Conservation (phyloP, 2,329 filamentous ascomycete species). For the Chaetomiaceae sp. region DNA sequence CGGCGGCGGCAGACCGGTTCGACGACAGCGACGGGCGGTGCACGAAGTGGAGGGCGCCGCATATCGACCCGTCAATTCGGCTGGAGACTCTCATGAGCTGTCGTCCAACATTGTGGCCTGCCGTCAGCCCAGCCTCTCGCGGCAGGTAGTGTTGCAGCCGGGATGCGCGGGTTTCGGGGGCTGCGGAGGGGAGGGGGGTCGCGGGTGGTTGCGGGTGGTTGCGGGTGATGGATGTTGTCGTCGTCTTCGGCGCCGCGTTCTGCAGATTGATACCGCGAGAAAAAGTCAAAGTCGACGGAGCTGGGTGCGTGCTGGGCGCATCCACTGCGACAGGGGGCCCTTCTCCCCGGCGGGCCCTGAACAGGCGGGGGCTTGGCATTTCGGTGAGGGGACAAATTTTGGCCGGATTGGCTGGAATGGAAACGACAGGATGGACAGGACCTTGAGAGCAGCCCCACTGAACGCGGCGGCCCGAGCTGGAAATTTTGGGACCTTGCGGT, state of each 20-base stretch:
- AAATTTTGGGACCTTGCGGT: slow-evolving; percentile 12
- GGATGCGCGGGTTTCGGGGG: not conserved
- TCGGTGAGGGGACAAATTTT: slow-evolving; percentile 21
- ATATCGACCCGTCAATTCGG: slow-evolving; percentile 57
- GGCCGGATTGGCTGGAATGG: not conserved
- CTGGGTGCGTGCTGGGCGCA: slow-evolving; percentile 13
- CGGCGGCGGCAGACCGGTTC: slow-evolving; percentile 22
- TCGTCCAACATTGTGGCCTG: slow-evolving; percentile 45
- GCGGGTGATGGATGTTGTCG: not conserved
- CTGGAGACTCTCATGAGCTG: slow-evolving; percentile 56
- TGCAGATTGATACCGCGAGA: slow-evolving; percentile 6
- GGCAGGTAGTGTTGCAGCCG: slow-evolving; percentile 12
- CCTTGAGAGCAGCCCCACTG: not conserved
- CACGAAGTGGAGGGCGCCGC: slow-evolving; percentile 50
- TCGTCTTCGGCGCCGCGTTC: slow-evolving; percentile 4
- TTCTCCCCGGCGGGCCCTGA: not conserved
- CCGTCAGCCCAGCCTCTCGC: slow-evolving; percentile 28
- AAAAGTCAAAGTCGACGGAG: slow-evolving; percentile 16
- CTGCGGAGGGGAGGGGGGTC: not conserved
- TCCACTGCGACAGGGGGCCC: not conserved
- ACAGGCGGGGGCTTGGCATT: not conserved
- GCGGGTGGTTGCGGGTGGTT: too few relatives aligned
- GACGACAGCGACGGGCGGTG: slow-evolving; percentile 39
- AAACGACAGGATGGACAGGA: too few relatives aligned
- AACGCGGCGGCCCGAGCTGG: not conserved